Evolutionary conservation across 371 early-diverging fungal species (phyloP), one percentile per base, ranked within the genome.

Genomic region (Mucor velutinosus): DNA sequence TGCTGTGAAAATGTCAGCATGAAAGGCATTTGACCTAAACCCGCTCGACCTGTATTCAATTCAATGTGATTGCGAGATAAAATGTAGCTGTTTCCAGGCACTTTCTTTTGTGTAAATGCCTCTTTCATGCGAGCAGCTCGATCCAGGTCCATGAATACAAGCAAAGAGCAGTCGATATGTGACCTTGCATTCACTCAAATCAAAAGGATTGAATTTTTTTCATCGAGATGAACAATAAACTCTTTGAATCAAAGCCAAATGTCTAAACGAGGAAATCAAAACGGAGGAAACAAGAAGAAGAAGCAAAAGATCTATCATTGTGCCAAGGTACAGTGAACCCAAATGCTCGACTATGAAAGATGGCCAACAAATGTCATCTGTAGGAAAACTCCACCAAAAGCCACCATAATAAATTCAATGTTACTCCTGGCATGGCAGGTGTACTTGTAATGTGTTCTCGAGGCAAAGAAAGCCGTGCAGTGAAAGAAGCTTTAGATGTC

Each of bases 371-470:
- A 10, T 41, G 41, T 5, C 41, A 17, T 35, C 17, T 41, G 17
- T 17, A 64, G 55, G 57, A 64, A 55, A 57, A 29, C 17, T 27
- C 37, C 4, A 17, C 19, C 43, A 61, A 29, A 62, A 58, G 53
- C 53, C 53, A 53, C 49, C 63, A 69, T 11, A 64, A 49, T 17
- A 61, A 43, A 15, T 73, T 73, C 33, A 73, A 67, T 29, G 33
- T 73, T 5, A 35, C 39, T 67, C 80, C 90, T 17, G 84, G 81
- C 45, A 87, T 87, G 85, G 71, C 74, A n/a, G 92, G 92, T 32
- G 76, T 92, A 21, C 73, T 90, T 63, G 86, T 86, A 56, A 87
- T 86, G 64, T 90, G 90, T 59, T 71, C 79, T 32, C 83, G 88
- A 51, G 76, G 77, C 39, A 87, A 82, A 74, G 92, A 92, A 59